Percentiles rank a stretch among this genome's conserved stretches.
Conservation (phyloP, 208 protist genomes). For the Naegleria fowleri region DNA sequence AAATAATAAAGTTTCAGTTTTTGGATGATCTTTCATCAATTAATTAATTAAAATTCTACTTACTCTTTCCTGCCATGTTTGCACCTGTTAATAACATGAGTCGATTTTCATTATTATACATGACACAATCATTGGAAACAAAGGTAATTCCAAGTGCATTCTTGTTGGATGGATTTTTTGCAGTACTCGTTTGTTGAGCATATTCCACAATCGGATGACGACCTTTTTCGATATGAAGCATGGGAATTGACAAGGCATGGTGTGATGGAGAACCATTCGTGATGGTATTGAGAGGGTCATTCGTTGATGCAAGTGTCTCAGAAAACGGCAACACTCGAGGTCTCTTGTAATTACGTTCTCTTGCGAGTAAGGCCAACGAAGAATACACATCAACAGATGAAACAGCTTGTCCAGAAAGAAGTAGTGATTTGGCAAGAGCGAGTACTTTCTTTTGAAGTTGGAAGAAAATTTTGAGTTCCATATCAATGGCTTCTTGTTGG, state of each 20-base stretch:
- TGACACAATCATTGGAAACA: neutral
- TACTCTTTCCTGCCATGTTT: constrained; percentile 79
- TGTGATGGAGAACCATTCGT: too few relatives aligned
- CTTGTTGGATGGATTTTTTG: neutral
- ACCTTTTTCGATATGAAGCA: neutral
- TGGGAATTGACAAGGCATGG: neutral
- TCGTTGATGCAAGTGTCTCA: too few relatives aligned
- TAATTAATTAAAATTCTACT: too few relatives aligned
- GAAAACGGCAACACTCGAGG: neutral
- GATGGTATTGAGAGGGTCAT: too few relatives aligned
- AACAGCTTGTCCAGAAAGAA: neutral
- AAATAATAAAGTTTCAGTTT: too few relatives aligned
- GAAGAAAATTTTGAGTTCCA: neutral
- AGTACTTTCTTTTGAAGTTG: neutral
- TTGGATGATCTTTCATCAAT: too few relatives aligned
- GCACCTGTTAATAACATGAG: constrained; percentile 77
- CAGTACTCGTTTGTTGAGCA: neutral
- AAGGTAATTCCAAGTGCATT: neutral
- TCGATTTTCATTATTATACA: constrained; percentile 28
- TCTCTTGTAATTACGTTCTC: neutral
- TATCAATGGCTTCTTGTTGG: neutral
- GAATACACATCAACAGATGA: neutral
- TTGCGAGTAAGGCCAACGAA: neutral
- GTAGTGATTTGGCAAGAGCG: neutral
- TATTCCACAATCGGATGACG: constrained; percentile 11